Percentiles rank a stretch among this genome's conserved stretches.
Conservation (phyloP, 129 eudicot genomes). For the Arctium minus region DNA sequence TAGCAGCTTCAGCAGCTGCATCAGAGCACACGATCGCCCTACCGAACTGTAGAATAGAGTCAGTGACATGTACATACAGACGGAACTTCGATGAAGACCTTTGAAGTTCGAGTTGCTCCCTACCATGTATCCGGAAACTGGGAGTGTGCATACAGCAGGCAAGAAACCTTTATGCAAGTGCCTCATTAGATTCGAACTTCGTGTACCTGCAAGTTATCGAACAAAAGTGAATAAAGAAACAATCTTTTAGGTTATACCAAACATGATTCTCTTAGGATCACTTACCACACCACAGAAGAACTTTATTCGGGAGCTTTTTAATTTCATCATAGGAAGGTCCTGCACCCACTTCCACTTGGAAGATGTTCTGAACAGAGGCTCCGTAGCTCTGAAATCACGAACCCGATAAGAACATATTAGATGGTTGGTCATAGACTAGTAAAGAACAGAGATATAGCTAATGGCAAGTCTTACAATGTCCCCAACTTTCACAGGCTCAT, state of each 20-base stretch:
- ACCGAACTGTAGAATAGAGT: slow-evolving; percentile 55
- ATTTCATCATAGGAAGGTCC: slow-evolving; percentile 73
- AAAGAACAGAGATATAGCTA: not conserved
- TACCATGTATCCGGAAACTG: slow-evolving; percentile 92
- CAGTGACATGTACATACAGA: no score
- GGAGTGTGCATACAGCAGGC: slow-evolving; percentile 69
- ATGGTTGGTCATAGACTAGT: not conserved
- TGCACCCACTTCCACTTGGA: slow-evolving; percentile 64
- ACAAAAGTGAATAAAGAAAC: not conserved
- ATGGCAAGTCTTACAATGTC: slow-evolving; percentile 51
- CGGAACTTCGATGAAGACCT: not conserved
- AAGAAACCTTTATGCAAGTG: slow-evolving; percentile 85
- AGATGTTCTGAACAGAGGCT: slow-evolving; percentile 55
- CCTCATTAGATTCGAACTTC: slow-evolving; percentile 77
- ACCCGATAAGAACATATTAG: not conserved
- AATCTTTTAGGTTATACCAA: not conserved
- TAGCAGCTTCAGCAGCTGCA: slow-evolving; percentile 92
- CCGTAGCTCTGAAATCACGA: slow-evolving; percentile 58
- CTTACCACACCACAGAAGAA: slow-evolving; percentile 92
- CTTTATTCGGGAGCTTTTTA: slow-evolving; percentile 72
- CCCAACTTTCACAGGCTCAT: slow-evolving; percentile 90
- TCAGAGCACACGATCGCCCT: slow-evolving; percentile 90
- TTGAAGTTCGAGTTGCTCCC: not conserved
- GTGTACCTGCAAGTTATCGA: slow-evolving; percentile 43
- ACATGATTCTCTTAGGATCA: no score